phyloP scores from a whole-genome alignment of 2,329 filamentous ascomycete species.

The Apiospora sp. region DNA sequence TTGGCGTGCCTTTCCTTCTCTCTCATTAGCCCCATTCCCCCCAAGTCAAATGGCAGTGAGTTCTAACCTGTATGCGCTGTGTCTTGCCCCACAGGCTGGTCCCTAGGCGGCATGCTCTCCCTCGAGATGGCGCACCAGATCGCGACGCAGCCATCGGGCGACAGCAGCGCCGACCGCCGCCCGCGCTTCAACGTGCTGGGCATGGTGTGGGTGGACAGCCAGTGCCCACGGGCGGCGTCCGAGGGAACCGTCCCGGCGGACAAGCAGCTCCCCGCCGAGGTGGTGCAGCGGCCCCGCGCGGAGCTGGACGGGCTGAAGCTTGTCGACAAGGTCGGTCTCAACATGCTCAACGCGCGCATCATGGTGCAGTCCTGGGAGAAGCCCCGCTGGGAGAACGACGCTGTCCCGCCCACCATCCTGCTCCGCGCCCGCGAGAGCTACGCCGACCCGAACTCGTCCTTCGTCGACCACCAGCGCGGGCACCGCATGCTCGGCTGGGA shows the following conservation, averaged over 20 bases:
- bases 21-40: background rate
- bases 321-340: slow-evolving; percentile 42
- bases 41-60: background rate
- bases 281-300: slow-evolving; percentile 36
- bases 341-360: slow-evolving; percentile 43
- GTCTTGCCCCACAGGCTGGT: slow-evolving; percentile 52
- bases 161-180: background rate
- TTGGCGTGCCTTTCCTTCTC: background rate
- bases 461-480: slow-evolving; percentile 54
- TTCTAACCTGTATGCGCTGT: background rate
- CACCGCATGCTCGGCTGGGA: slow-evolving; percentile 59
- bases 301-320: slow-evolving; percentile 40
- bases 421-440: slow-evolving; percentile 54
- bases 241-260: slow-evolving; percentile 31
- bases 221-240: slow-evolving; percentile 45
- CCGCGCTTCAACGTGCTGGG: slow-evolving; percentile 52
- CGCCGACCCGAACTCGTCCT: slow-evolving; percentile 41
- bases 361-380: slow-evolving; percentile 40
- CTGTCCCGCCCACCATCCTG: slow-evolving; percentile 51
- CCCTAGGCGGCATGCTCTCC: slow-evolving; percentile 59
- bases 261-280: slow-evolving; percentile 36
- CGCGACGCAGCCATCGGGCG: slow-evolving; percentile 40
- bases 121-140: slow-evolving; percentile 59
- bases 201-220: slow-evolving; percentile 61
- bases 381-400: slow-evolving; percentile 34